Evolutionary conservation across 2,329 filamentous ascomycete species (phyloP), one percentile per base, ranked within the genome.

Genomic region (Aspergillus sp.): DNA sequence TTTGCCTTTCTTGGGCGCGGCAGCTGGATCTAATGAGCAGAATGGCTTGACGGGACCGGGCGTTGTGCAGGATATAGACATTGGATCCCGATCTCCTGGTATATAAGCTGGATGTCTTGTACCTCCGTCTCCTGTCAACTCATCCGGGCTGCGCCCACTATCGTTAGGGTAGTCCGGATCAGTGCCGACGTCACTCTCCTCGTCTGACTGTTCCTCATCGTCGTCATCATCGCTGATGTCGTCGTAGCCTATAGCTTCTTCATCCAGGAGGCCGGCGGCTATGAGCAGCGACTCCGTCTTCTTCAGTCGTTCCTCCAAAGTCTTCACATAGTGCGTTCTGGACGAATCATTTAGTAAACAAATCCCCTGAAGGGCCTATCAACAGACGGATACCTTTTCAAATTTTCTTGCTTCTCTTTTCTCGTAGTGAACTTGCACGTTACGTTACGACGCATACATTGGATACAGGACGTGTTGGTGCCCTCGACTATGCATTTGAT

Each of bases 401-500:
- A 91, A 60, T 92, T 91, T 73, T 89, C 92, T 62, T 91, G 84
- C 82, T 96, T 96, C 85, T 96, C 96, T 80, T 96, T 91, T 49
- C 95, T 90, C 71, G 95, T 90, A 2, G 92, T 96, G 74, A 96
- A 96, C 69, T 95, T 86, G 77, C 94, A 97, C 69, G 93, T 90
- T 6, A 91, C 95, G 81, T 96, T 96, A 81, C 96, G 96, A 75
- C 96, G 96, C 73, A 89, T 88, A 76, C 93, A 97, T 77, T 96
- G 93, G 6, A 90, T 89, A 79, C 93, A 97, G 20, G 63, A 52
- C 7, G 57, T 36, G 55, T 89, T 85, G 24, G 92, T 91, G 71
- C 92, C 85, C 78, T 95, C 95, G 66, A 92, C 90, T 73, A 96
- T 92, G 77, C 94, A 97, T 80, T 96, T 96, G 78, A 96, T 94